These are phyloP conservation scores for Solanum pimpinellifolium DNA, from an alignment of 257 asterid genomes.

Conservation along the genomic window DNA sequence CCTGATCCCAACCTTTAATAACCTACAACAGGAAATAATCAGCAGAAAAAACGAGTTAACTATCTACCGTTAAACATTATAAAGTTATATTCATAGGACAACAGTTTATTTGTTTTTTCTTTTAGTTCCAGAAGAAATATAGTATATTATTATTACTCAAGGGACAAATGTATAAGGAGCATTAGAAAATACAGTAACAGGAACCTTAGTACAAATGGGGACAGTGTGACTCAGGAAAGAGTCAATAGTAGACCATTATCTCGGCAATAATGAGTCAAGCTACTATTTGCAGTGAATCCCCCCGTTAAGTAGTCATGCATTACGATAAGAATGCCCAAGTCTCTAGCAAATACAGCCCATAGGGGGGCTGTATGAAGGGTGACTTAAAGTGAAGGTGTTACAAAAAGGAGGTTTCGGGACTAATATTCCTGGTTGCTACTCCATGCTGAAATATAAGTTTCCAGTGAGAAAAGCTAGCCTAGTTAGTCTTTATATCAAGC, in stretches of 20 bases:
- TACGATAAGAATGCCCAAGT: not conserved
- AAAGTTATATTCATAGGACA: not conserved
- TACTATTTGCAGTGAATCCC: not conserved
- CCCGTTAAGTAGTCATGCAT: not conserved
- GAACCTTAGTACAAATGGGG: not conserved
- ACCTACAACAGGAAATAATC: constrained; percentile 27
- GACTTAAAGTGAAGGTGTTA: not conserved
- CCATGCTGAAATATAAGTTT: not conserved
- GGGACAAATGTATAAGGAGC: not conserved
- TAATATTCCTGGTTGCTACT: not conserved
- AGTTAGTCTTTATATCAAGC: not conserved
- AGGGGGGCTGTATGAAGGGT: not conserved
- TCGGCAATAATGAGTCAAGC: not conserved
- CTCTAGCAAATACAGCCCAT: not conserved
- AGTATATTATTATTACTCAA: not conserved
- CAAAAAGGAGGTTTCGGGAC: not conserved
- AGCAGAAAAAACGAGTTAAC: not conserved
- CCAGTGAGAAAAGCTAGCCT: not conserved
- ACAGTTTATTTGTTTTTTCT: not conserved
- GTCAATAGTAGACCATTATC: not conserved
- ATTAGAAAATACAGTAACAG: not conserved
- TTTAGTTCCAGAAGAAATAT: not conserved
- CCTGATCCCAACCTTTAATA: constrained; percentile 95
- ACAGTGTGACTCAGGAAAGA: not conserved
- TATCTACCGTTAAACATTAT: not conserved